Evolutionary conservation across 352 stramenopile species (phyloP).

Genomic region (Phytophthora boehmeriae): DNA sequence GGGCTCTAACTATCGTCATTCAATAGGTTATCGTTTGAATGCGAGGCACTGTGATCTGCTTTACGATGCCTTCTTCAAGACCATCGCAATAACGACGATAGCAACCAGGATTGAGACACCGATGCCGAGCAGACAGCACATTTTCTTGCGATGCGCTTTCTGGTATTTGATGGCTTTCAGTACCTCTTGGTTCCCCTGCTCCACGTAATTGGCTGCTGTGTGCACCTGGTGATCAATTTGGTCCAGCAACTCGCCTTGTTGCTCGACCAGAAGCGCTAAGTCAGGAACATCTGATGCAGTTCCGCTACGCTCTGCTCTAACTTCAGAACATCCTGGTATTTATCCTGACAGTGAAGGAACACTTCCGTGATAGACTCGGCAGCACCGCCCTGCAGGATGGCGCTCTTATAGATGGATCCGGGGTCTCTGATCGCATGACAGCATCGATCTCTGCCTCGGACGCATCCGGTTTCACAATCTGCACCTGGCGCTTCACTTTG

Average conservation of each 20-base stretch:
- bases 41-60: neutral
- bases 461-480: constrained; percentile 98
- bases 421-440: constrained; percentile 92
- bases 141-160: constrained; percentile 97
- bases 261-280: constrained; percentile 97
- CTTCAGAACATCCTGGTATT: constrained; percentile 98
- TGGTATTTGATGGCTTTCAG: constrained; percentile 95
- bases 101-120: constrained; percentile 80
- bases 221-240: constrained; percentile 97
- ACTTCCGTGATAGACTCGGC: constrained; percentile 90
- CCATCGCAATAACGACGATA: constrained; percentile 74
- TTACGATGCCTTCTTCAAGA: constrained; percentile 54
- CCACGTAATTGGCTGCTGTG: constrained; percentile 96
- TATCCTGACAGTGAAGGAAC: constrained; percentile 96
- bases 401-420: constrained; percentile 86
- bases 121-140: constrained; percentile 90
- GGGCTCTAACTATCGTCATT: constrained; percentile 2
- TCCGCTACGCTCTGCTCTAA: constrained; percentile 97
- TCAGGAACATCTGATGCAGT: constrained; percentile 99
- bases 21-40: constrained; percentile 1
- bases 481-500: constrained; percentile 97
- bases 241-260: constrained; percentile 98
- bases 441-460: constrained; percentile 97
- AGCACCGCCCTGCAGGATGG: constrained; percentile 75
- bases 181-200: constrained; percentile 96